Conservation (phyloP, 805 yeast species). For the Kodamaea leandrae region DNA sequence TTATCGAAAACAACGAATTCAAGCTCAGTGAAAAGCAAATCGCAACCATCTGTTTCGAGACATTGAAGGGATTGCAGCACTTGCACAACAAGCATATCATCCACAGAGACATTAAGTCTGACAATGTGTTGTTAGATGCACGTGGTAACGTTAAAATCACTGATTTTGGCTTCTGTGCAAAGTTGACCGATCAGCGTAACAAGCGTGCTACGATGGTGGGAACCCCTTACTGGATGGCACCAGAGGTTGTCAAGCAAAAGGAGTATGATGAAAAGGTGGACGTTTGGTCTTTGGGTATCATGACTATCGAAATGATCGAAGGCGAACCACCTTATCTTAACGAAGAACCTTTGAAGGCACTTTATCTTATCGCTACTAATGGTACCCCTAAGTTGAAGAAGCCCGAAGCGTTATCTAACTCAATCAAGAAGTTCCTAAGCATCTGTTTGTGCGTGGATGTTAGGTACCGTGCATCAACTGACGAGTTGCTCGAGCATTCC, state of each 20-base stretch:
- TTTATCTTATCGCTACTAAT: constrained; percentile 73
- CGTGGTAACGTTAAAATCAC: constrained; percentile 45
- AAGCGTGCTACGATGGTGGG: constrained; percentile 87
- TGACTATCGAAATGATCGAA: constrained; percentile 86
- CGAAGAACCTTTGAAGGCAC: constrained; percentile 75
- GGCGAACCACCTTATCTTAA: constrained; percentile 83
- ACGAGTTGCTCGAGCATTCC: constrained; percentile 76
- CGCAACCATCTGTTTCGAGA: constrained; percentile 85
- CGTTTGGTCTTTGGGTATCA: constrained; percentile 79
- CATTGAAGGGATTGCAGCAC: constrained; percentile 86
- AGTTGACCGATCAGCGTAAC: constrained; percentile 66
- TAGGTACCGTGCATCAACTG: constrained; percentile 84
- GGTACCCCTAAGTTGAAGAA: constrained; percentile 75
- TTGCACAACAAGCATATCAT: constrained; percentile 89
- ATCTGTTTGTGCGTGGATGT: constrained; percentile 95
- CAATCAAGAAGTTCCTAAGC: constrained; percentile 80
- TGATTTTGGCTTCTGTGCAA: constrained; percentile 56
- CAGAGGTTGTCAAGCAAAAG: constrained; percentile 77
- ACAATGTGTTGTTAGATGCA: constrained; percentile 44
- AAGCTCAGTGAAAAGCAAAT: constrained; percentile 82
- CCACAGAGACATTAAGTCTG: constrained; percentile 56
- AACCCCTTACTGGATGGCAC: constrained; percentile 91
- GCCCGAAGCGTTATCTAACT: constrained; percentile 66
- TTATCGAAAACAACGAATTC: constrained; percentile 79
- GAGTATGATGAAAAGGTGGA: constrained; percentile 82